Conservation (phyloP, 176 grass and related monocot genomes). For the Juncus inflexus region DNA sequence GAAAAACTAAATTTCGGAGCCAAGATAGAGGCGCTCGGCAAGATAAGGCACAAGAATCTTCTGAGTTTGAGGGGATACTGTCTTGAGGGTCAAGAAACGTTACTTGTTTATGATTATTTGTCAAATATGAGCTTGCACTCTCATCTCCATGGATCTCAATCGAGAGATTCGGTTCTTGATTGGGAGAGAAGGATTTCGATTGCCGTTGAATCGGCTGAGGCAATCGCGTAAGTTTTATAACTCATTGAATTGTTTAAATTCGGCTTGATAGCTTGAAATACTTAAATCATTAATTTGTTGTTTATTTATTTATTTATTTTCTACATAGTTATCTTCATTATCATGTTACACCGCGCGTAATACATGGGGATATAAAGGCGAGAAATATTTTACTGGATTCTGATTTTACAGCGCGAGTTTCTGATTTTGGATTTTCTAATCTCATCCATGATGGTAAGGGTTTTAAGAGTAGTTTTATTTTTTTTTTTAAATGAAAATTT, state of each 20-base stretch:
- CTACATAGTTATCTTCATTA: conserved; percentile 32
- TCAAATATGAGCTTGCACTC: conserved; percentile 24
- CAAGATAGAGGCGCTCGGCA: conserved; percentile 21
- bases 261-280: neutral
- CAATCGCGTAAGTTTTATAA: conserved; percentile 27
- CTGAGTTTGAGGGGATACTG: conserved; percentile 31
- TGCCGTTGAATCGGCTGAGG: conserved; percentile 23
- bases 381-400: conserved; percentile 36
- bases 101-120: conserved; percentile 35
- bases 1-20: conserved; percentile 14
- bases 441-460: conserved; percentile 19
- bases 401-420: conserved; percentile 31
- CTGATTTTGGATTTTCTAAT: conserved; percentile 34
- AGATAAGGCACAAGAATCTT: conserved; percentile 31
- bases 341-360: conserved; percentile 22
- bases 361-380: conserved; percentile 30
- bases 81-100: conserved; percentile 29
- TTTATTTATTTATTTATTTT: neutral
- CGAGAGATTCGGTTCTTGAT: conserved; percentile 21
- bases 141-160: conserved; percentile 30
- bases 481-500: conserved; percentile 9
- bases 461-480: neutral
- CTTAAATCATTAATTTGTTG: neutral
- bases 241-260: no score
- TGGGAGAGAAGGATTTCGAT: conserved; percentile 27